Conservation (phyloP, 176 grass and related monocot genomes). For the Pontederia paniculata region DNA sequence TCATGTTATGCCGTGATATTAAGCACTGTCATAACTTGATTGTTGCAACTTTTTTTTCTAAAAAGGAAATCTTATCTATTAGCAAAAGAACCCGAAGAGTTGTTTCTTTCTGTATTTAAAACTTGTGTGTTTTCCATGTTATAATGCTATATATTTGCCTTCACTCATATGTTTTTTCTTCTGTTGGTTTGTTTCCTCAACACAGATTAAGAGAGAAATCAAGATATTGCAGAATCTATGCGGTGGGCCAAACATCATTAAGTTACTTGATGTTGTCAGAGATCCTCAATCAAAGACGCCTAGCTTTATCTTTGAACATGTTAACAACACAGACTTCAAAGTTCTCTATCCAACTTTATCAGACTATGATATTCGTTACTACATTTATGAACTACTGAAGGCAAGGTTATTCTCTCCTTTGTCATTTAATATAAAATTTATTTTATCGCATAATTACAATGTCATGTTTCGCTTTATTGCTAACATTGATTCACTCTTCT, state of each 20-base stretch:
- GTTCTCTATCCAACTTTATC: slow-evolving; percentile 66
- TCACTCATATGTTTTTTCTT: neutral
- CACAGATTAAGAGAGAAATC: slow-evolving; percentile 94
- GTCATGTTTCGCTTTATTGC: too few relatives aligned
- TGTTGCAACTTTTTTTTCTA: too few relatives aligned
- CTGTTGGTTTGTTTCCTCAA: neutral
- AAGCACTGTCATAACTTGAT: too few relatives aligned
- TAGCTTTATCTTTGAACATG: slow-evolving; percentile 80
- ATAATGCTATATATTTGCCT: neutral
- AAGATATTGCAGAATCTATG: slow-evolving; percentile 97
- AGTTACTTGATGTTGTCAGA: slow-evolving; percentile 85
- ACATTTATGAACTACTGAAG: slow-evolving; percentile 93
- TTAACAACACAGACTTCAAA: slow-evolving; percentile 95
- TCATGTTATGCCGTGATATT: too few relatives aligned
- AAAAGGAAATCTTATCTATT: too few relatives aligned
- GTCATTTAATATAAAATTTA: neutral
- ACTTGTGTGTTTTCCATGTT: neutral
- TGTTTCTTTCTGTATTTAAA: too few relatives aligned
- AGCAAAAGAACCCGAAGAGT: too few relatives aligned
- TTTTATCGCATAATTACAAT: too few relatives aligned
- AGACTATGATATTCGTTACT: slow-evolving; percentile 86
- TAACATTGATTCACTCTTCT: too few relatives aligned
- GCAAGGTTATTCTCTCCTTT: slow-evolving; percentile 28
- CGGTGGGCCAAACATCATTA: slow-evolving; percentile 77
- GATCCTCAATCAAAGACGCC: slow-evolving; percentile 87